Percentiles rank a stretch among this genome's conserved stretches.
Conservation (phyloP, 495 filamentous ascomycete genomes). For the Bryoglossum gracile region DNA sequence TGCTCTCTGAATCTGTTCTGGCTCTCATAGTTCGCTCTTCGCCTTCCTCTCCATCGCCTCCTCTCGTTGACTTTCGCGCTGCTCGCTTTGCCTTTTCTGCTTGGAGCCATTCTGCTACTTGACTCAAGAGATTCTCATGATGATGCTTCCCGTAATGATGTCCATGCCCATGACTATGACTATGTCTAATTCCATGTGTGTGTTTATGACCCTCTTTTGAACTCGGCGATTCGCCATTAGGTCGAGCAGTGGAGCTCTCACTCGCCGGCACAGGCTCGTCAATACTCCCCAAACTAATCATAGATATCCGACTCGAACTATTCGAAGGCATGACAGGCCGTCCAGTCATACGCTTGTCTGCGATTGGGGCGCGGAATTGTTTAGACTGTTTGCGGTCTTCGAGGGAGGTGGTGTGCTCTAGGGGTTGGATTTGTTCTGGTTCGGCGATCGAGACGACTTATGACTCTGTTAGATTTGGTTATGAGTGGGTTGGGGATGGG, state of each 20-base stretch:
- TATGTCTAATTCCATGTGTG: too few species aligned
- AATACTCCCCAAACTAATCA: conserved; percentile 17
- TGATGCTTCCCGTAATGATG: conserved; percentile 34
- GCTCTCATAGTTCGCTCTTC: conserved; percentile 7
- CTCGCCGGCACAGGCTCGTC: conserved; percentile 15
- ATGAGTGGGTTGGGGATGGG: too few species aligned
- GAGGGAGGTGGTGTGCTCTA: conserved; percentile 10
- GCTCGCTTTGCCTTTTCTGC: conserved; percentile 57
- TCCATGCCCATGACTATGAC: conserved; percentile 11
- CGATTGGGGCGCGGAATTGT: conserved; percentile 20
- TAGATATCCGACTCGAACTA: conserved; percentile 18
- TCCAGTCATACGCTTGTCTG: conserved; percentile 24
- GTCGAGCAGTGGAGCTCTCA: conserved; percentile 5
- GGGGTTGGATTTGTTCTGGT: conserved; percentile 28
- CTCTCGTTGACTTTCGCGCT: conserved; percentile 21
- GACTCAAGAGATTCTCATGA: conserved; percentile 51
- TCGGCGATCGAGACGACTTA: conserved; percentile 31
- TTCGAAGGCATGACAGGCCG: conserved; percentile 14
- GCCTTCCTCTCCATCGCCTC: not conserved
- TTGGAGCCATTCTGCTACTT: conserved; percentile 74
- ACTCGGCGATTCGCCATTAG: conserved; percentile 1
- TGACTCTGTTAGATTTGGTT: not conserved
- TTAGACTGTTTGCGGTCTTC: conserved; percentile 14
- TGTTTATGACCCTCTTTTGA: conserved; percentile 16
- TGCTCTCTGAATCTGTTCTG: conserved; percentile 35